phyloP scores from a whole-genome alignment of 768 basidiomycete species.

The Sporobolomyces roseus region DNA sequence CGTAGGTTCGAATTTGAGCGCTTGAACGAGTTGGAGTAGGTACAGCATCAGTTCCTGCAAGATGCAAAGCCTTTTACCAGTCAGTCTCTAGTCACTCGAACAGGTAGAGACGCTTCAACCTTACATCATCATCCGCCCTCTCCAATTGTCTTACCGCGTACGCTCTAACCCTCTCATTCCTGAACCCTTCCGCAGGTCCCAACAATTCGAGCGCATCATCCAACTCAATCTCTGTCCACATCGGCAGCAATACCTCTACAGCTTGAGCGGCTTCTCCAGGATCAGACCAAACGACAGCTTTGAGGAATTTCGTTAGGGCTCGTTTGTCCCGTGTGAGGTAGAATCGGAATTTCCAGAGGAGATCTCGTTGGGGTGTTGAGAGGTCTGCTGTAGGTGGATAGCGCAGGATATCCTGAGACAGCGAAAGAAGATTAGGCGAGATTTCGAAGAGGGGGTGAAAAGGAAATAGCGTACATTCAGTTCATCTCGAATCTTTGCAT shows the following conservation, averaged over 20 bases:
- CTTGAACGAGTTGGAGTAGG: conserved; percentile 91
- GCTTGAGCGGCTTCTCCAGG: conserved; percentile 95
- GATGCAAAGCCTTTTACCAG: conserved; percentile 8
- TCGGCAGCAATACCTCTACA: conserved; percentile 86
- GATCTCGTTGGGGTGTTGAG: conserved; percentile 86
- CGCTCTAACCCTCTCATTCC: conserved; percentile 66
- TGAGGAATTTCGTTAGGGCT: conserved; percentile 94
- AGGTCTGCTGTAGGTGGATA: conserved; percentile 85
- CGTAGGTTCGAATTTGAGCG: conserved; percentile 78
- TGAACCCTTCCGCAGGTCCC: conserved; percentile 81
- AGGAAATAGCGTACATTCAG: conserved; percentile 75
- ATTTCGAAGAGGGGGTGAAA: not conserved
- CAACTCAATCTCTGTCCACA: conserved; percentile 95
- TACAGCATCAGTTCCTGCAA: conserved; percentile 83
- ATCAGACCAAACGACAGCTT: conserved; percentile 96
- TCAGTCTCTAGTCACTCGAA: too few species aligned
- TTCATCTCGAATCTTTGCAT: conserved; percentile 90
- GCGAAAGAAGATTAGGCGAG: too few species aligned
- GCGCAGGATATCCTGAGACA: conserved; percentile 70
- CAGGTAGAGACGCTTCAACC: conserved; percentile 39
- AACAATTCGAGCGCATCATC: conserved; percentile 94
- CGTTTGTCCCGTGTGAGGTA: conserved; percentile 87
- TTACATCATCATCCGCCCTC: conserved; percentile 88
- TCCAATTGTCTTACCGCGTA: conserved; percentile 90
- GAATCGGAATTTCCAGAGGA: conserved; percentile 99